A percentile compares a stretch with the other conserved stretches of the same genome.
Evolutionary conservation across 2,329 filamentous ascomycete genomes (phyloP).

Genomic region (Pyricularia pennisetigena): DNA sequence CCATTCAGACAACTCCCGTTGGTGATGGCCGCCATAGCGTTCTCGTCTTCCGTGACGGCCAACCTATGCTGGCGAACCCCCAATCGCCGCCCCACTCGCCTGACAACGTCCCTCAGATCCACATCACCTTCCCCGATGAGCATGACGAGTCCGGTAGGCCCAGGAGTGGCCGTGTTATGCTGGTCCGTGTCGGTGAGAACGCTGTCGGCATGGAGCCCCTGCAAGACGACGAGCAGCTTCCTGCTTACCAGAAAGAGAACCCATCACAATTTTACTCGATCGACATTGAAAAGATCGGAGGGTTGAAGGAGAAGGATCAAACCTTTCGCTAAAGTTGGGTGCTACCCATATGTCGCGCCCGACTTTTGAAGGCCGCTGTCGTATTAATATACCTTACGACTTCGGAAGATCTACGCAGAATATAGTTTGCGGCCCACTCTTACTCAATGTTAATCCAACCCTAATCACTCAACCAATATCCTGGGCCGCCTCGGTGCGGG

Average conservation of each 20-base stretch:
- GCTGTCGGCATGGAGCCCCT: constrained; percentile 76
- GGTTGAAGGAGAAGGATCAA: constrained; percentile 78
- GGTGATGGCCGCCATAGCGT: constrained; percentile 53
- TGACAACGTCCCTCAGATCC: constrained; percentile 86
- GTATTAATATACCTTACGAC: background rate
- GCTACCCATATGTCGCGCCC: background rate
- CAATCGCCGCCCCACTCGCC: constrained; percentile 66
- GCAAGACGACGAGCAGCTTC: constrained; percentile 61
- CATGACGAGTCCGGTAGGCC: constrained; percentile 75
- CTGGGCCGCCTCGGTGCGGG: background rate
- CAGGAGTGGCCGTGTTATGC: constrained; percentile 78
- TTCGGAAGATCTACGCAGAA: background rate
- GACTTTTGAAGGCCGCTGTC: background rate
- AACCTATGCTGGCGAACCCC: constrained; percentile 66
- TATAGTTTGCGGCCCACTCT: background rate
- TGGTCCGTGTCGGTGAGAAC: constrained; percentile 84
- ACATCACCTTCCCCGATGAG: constrained; percentile 96
- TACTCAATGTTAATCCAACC: background rate
- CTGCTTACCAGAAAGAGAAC: constrained; percentile 79
- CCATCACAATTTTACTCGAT: constrained; percentile 80
- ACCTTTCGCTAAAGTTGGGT: constrained; percentile 19
- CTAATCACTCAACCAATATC: background rate
- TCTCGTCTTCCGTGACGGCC: constrained; percentile 69
- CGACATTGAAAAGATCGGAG: constrained; percentile 89
- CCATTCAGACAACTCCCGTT: constrained; percentile 40